These are phyloP conservation scores for Backusella parvicylindrica DNA, from an alignment of 192 early-diverging fungal species.

Conservation along the genomic window DNA sequence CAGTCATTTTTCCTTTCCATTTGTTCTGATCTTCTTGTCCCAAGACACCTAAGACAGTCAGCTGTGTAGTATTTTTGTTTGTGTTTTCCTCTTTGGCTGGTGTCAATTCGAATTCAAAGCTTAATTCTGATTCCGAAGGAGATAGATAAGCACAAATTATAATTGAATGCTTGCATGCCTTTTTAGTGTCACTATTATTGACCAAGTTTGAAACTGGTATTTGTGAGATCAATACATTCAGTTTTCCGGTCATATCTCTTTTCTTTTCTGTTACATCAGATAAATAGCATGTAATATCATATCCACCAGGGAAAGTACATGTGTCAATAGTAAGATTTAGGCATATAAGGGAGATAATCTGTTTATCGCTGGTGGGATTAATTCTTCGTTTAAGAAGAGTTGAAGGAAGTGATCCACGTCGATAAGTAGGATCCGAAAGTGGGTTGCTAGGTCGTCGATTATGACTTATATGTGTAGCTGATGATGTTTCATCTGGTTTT, in stretches of 20 bases:
- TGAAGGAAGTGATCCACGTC: not conserved
- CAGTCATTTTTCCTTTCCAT: constrained; percentile 17
- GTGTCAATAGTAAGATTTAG: not conserved
- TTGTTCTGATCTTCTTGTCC: constrained; percentile 26
- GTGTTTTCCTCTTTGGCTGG: constrained; percentile 12
- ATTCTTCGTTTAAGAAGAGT: not conserved
- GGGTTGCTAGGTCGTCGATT: not conserved
- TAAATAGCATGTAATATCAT: not conserved
- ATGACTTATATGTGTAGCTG: not conserved
- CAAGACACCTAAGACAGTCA: constrained; percentile 25
- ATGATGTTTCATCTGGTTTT: not conserved
- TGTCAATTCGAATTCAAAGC: constrained; percentile 10
- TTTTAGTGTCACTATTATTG: constrained; percentile 8
- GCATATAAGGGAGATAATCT: not conserved
- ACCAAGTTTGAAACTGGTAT: constrained; percentile 13
- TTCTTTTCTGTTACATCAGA: constrained; percentile 10
- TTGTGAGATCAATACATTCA: constrained; percentile 13
- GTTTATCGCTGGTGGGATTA: not conserved
- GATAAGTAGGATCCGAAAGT: not conserved
- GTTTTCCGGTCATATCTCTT: constrained; percentile 10
- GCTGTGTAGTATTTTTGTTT: not conserved
- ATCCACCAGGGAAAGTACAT: not conserved
- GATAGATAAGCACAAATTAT: not conserved
- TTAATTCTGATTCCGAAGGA: not conserved
- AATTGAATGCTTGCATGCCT: constrained; percentile 11